phyloP scores from a whole-genome alignment of 176 grass and related monocot genomes.

The Tillandsia leiboldiana region DNA sequence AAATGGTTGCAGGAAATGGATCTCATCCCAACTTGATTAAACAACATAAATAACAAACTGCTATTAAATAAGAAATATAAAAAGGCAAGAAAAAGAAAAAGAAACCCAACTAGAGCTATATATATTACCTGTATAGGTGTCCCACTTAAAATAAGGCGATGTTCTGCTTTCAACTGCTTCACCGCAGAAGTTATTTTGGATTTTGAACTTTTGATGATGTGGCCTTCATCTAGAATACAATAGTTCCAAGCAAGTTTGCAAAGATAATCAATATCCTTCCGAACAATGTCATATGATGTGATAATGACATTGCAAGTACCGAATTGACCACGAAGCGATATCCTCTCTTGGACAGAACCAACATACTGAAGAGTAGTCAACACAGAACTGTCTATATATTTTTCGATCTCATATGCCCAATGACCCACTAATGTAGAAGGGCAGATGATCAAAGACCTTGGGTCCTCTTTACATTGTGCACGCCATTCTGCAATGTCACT shows the following conservation, averaged over 20 bases:
- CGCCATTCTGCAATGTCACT: constrained; percentile 81
- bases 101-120: constrained; percentile 2
- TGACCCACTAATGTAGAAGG: constrained; percentile 95
- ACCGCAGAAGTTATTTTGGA: constrained; percentile 95
- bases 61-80: constrained; percentile 12
- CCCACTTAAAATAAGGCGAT: constrained; percentile 95
- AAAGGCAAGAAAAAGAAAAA: constrained; percentile 8
- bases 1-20: not conserved
- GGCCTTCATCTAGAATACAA: constrained; percentile 97
- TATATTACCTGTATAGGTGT: constrained; percentile 84
- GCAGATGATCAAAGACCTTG: constrained; percentile 89
- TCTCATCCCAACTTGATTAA: not conserved
- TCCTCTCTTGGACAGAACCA: constrained; percentile 78
- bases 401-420: constrained; percentile 98
- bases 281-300: constrained; percentile 98
- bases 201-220: constrained; percentile 97
- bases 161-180: constrained; percentile 87
- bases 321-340: constrained; percentile 57
- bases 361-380: constrained; percentile 81
- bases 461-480: constrained; percentile 36
- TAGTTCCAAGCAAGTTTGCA: constrained; percentile 73
- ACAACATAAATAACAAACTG: constrained; percentile 13
- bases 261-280: constrained; percentile 91
- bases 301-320: constrained; percentile 79
- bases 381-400: constrained; percentile 80